These are phyloP conservation scores for Russula vinacea DNA, from an alignment of 768 basidiomycete genomes.

Conservation along the genomic window DNA sequence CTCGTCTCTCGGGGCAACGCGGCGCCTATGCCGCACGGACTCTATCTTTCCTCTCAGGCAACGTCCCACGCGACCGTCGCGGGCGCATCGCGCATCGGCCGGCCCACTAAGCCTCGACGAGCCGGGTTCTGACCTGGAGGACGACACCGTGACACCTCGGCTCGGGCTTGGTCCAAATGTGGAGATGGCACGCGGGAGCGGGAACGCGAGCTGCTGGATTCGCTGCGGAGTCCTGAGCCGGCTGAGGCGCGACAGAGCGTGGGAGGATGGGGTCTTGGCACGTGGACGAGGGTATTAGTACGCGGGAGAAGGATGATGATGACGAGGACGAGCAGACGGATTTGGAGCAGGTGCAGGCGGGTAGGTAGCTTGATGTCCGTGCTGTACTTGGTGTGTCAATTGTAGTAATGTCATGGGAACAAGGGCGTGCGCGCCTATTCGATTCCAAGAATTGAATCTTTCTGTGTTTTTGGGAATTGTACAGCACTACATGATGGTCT, in stretches of 20 bases:
- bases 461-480: no score
- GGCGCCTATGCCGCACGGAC: slow-evolving; percentile 40
- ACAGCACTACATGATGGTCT: no score
- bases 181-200: slow-evolving; percentile 43
- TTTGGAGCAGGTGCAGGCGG: slow-evolving; percentile 70
- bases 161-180: slow-evolving; percentile 11
- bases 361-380: background rate
- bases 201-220: slow-evolving; percentile 54
- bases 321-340: slow-evolving; percentile 63
- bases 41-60: slow-evolving; percentile 70
- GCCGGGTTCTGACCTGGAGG: slow-evolving; percentile 34
- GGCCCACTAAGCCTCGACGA: slow-evolving; percentile 13
- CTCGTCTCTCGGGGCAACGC: slow-evolving; percentile 28
- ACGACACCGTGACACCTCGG: slow-evolving; percentile 23
- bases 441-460: no score
- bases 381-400: background rate
- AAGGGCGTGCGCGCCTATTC: background rate
- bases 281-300: slow-evolving; percentile 43
- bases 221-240: slow-evolving; percentile 40
- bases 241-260: slow-evolving; percentile 43
- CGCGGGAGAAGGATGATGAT: slow-evolving; percentile 50
- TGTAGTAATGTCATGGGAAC: background rate
- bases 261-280: slow-evolving; percentile 77
- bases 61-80: slow-evolving; percentile 70
- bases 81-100: slow-evolving; percentile 63